Percentiles rank a stretch among this genome's conserved stretches.
phyloP scores from a whole-genome alignment of 2,329 filamentous ascomycete genomes.

The Tricladium varicosporioides region DNA sequence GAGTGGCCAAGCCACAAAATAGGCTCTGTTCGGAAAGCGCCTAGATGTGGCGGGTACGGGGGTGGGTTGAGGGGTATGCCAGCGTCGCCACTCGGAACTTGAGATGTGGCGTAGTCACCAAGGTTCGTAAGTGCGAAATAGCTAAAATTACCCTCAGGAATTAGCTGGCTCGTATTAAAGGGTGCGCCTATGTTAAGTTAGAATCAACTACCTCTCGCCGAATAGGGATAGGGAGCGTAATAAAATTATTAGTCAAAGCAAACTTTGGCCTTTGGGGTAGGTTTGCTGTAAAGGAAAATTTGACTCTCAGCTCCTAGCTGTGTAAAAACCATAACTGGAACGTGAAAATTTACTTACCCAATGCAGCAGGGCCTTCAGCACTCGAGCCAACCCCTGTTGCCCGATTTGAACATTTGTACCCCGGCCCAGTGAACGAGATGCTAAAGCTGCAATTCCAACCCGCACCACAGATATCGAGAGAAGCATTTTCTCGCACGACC shows the following conservation, averaged over 20 bases:
- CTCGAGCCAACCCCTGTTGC: background rate
- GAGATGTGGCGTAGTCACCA: background rate
- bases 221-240: too few relatives aligned
- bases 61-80: background rate
- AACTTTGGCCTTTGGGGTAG: too few relatives aligned
- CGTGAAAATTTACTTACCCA: too few relatives aligned
- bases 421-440: conserved; percentile 4
- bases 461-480: background rate
- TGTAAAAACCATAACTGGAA: too few relatives aligned
- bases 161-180: background rate
- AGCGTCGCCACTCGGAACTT: background rate
- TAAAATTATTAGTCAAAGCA: too few relatives aligned
- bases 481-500: background rate
- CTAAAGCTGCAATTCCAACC: conserved; percentile 8
- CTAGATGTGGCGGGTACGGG: background rate
- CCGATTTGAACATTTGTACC: conserved; percentile 5
- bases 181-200: background rate
- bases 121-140: background rate
- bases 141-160: background rate
- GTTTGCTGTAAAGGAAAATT: too few relatives aligned
- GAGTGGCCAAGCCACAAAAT: conserved; percentile 5
- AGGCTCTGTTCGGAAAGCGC: conserved; percentile 3
- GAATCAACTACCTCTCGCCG: too few relatives aligned
- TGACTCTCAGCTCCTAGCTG: too few relatives aligned
- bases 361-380: too few relatives aligned